Conservation (phyloP, 2,329 filamentous ascomycete genomes). For the Paracorniculantispora psalliotae region DNA sequence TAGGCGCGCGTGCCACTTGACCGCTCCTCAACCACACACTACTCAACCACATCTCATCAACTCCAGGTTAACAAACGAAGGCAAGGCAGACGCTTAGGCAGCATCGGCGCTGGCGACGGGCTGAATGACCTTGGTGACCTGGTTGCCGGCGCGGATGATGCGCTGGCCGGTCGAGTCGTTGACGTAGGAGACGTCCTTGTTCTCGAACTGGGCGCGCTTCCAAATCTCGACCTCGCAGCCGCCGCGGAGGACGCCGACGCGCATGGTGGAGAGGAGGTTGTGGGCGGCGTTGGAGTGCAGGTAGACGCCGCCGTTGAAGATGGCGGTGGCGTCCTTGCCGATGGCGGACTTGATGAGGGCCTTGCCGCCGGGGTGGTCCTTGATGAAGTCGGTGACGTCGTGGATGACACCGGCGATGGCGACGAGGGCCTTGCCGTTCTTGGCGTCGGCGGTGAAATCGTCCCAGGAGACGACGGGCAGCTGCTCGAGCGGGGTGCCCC, state of each 20-base stretch:
- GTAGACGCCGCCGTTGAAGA: slow-evolving; percentile 91
- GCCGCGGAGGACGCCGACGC: slow-evolving; percentile 78
- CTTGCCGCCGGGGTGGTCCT: slow-evolving; percentile 86
- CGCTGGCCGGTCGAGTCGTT: slow-evolving; percentile 77
- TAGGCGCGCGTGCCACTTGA: neutral
- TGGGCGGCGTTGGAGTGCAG: slow-evolving; percentile 85
- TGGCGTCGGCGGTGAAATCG: slow-evolving; percentile 71
- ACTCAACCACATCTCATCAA: neutral
- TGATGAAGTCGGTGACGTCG: slow-evolving; percentile 79
- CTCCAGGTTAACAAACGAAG: neutral
- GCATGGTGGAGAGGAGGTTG: slow-evolving; percentile 83
- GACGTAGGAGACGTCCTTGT: slow-evolving; percentile 74
- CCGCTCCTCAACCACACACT: neutral
- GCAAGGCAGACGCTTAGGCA: slow-evolving; percentile 47
- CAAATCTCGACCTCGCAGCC: slow-evolving; percentile 89
- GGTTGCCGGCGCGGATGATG: slow-evolving; percentile 79
- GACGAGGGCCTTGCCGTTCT: slow-evolving; percentile 65
- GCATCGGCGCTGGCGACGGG: slow-evolving; percentile 80
- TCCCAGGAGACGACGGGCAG: slow-evolving; percentile 84
- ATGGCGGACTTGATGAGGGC: slow-evolving; percentile 77
- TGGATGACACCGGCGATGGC: slow-evolving; percentile 81
- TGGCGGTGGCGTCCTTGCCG: slow-evolving; percentile 82
- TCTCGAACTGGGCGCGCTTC: slow-evolving; percentile 80
- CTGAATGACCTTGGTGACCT: slow-evolving; percentile 77
- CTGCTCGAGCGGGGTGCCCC: slow-evolving; percentile 80